Conservation (phyloP, 1,284 basidiomycete species). For the Tilletia indica region DNA sequence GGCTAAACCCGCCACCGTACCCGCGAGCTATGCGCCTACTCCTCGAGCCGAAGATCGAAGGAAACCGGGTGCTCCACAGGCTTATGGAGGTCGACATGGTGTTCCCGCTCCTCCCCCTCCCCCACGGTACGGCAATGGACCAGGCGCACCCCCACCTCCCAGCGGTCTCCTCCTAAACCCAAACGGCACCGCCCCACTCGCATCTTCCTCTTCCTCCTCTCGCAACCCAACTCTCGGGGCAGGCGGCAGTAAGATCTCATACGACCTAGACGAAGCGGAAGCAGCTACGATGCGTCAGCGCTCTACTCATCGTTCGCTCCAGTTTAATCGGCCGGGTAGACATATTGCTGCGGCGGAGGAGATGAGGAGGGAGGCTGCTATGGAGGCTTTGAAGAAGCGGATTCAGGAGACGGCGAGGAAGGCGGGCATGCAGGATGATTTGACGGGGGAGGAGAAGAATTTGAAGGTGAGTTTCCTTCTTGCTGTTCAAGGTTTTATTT, state of each 20-base stretch:
- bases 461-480: conserved; percentile 19
- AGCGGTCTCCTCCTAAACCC: background rate
- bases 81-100: background rate
- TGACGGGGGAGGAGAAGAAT: conserved; percentile 82
- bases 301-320: conserved; percentile 43
- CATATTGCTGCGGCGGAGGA: conserved; percentile 51
- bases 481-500: background rate
- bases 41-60: background rate
- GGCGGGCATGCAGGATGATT: conserved; percentile 87
- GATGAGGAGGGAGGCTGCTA: conserved; percentile 61
- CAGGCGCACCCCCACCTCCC: background rate
- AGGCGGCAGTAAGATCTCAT: conserved; percentile 6
- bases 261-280: conserved; percentile 26
- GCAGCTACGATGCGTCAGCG: conserved; percentile 1
- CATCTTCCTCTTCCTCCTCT: background rate
- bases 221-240: background rate
- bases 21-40: background rate
- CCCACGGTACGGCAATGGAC: background rate
- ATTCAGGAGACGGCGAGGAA: conserved; percentile 89
- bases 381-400: conserved; percentile 86
- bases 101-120: background rate
- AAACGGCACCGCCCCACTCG: background rate
- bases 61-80: background rate
- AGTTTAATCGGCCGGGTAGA: conserved; percentile 50
- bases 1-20: background rate